Evolutionary conservation across 331 rosid species (phyloP).

Genomic region (Saraca asoca): DNA sequence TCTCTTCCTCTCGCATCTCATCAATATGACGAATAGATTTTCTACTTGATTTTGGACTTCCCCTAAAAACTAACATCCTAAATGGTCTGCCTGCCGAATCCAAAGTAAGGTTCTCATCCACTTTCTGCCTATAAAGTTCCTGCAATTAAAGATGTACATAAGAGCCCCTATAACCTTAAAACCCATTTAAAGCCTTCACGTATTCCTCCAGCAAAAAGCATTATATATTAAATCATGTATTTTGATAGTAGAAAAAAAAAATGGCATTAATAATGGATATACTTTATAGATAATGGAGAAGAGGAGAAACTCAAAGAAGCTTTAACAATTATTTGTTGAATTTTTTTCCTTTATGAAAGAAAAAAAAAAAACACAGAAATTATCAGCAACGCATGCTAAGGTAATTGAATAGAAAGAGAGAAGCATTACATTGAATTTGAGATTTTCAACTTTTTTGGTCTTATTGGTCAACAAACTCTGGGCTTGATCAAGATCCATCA

Average conservation of each 20-base stretch:
- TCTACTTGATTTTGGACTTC: conserved; percentile 71
- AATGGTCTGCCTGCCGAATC: conserved; percentile 76
- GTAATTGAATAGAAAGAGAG: neutral
- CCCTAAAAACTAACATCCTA: conserved; percentile 76
- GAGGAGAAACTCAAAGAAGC: too few species aligned
- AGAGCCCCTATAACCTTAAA: conserved; percentile 3
- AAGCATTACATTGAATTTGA: conserved; percentile 44
- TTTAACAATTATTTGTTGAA: neutral
- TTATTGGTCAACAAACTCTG: conserved; percentile 64
- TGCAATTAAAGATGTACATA: conserved; percentile 30
- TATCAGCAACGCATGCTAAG: neutral
- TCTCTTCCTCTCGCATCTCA: conserved; percentile 60
- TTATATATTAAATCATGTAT: too few species aligned
- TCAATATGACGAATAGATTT: conserved; percentile 56
- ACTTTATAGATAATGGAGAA: neutral
- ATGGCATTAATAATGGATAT: neutral
- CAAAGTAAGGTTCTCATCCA: conserved; percentile 55
- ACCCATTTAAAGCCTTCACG: neutral
- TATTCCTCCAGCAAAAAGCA: neutral
- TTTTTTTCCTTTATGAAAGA: too few species aligned
- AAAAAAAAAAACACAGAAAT: neutral
- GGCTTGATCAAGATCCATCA: conserved; percentile 97
- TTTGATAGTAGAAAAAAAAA: neutral
- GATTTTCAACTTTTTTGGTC: conserved; percentile 40
- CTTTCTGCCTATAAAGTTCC: conserved; percentile 59